These are phyloP conservation scores for Datura wrightii DNA, from an alignment of 257 asterid genomes.

Conservation along the genomic window DNA sequence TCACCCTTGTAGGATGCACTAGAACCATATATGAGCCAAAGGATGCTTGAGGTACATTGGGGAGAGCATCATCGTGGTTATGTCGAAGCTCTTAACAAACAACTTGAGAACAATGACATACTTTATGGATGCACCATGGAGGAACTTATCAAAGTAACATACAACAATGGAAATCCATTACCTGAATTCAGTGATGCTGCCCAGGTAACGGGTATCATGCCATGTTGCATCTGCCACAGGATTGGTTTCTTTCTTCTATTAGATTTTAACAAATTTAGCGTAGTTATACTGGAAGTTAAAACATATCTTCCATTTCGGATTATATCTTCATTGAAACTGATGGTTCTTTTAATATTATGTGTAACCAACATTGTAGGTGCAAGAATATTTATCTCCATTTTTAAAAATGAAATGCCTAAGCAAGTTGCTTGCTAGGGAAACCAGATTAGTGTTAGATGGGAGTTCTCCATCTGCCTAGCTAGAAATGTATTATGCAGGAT, in stretches of 20 bases:
- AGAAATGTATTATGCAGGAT: not conserved
- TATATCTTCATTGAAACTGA: not conserved
- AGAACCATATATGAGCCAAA: conserved; percentile 87
- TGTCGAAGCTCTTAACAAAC: conserved; percentile 84
- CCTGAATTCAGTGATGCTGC: conserved; percentile 89
- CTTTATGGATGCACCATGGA: conserved; percentile 79
- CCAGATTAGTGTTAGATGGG: conserved; percentile 4
- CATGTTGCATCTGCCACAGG: not conserved
- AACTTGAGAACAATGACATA: conserved; percentile 66
- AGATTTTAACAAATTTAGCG: not conserved
- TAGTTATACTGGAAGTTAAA: not conserved
- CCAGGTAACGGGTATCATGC: conserved; percentile 58
- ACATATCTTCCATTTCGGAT: not conserved
- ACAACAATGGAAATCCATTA: conserved; percentile 87
- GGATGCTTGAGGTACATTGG: conserved; percentile 87
- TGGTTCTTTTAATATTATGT: not conserved
- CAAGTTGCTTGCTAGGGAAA: not conserved
- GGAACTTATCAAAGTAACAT: conserved; percentile 75
- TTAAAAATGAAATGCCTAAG: not conserved
- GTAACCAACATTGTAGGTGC: not conserved
- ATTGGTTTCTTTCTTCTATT: not conserved
- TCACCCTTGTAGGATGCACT: conserved; percentile 66
- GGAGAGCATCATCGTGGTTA: conserved; percentile 85
- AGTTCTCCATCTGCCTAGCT: not conserved
- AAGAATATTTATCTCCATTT: not conserved